A percentile compares a stretch with the other conserved stretches of the same genome.
These are phyloP conservation scores for Phytophthora macrochlamydospora DNA, from an alignment of 352 stramenopile species.

Conservation along the genomic window DNA sequence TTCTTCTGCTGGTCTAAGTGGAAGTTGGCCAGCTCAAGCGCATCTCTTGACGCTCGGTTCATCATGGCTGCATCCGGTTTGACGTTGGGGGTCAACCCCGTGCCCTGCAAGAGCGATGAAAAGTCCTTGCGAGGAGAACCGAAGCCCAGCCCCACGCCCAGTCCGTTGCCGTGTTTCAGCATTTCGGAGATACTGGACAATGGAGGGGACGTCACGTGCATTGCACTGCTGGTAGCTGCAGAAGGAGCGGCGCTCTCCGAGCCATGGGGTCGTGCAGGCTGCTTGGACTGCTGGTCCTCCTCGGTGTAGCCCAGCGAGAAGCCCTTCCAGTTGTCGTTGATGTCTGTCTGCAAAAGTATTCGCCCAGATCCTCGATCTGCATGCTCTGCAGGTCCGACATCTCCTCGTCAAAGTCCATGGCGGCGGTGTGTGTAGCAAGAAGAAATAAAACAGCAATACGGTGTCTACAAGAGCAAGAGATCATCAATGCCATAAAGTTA, in stretches of 20 bases:
- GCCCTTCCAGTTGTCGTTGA: constrained; percentile 70
- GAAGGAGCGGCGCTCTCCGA: neutral
- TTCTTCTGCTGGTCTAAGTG: constrained; percentile 44
- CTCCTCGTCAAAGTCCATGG: constrained; percentile 72
- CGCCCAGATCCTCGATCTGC: constrained; percentile 77
- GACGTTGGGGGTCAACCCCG: constrained; percentile 26
- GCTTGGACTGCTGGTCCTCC: constrained; percentile 38
- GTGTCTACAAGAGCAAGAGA: too few species aligned
- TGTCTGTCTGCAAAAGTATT: constrained; percentile 73
- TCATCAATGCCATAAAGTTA: neutral
- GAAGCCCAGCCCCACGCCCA: constrained; percentile 30
- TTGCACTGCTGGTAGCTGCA: constrained; percentile 10
- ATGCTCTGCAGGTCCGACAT: constrained; percentile 74
- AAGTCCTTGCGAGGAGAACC: constrained; percentile 38
- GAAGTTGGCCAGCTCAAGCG: constrained; percentile 46
- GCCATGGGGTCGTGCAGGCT: constrained; percentile 4
- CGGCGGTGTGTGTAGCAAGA: neutral
- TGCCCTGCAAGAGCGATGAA: constrained; percentile 30
- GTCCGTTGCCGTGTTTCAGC: constrained; percentile 39
- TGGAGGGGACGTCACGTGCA: constrained; percentile 44
- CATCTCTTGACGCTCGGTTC: constrained; percentile 27
- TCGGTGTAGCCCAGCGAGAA: constrained; percentile 73
- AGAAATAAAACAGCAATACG: neutral
- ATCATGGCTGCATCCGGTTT: constrained; percentile 32
- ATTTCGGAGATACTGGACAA: constrained; percentile 52